These are phyloP conservation scores for Mucor piriformis DNA, from an alignment of 371 early-diverging fungal genomes.

Conservation along the genomic window DNA sequence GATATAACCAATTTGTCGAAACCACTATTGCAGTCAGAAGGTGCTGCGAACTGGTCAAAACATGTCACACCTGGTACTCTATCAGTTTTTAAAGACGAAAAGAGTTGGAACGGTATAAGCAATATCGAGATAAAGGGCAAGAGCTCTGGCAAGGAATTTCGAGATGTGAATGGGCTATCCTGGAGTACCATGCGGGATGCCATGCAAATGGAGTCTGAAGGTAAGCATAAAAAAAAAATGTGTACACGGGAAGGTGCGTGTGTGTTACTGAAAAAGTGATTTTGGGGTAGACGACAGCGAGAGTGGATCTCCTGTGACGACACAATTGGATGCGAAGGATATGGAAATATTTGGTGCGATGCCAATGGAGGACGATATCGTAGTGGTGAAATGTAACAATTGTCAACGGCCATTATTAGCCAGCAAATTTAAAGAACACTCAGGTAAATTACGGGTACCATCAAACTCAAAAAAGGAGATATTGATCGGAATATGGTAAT, in stretches of 20 bases:
- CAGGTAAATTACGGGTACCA: constrained; percentile 31
- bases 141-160: constrained; percentile 24
- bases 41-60: constrained; percentile 35
- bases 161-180: constrained; percentile 10
- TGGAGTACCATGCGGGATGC: constrained; percentile 22
- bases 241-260: no score
- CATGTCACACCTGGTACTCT: constrained; percentile 48
- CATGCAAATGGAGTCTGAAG: constrained; percentile 25
- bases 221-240: constrained; percentile 2
- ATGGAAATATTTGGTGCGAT: constrained; percentile 43
- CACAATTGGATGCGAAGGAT: constrained; percentile 34
- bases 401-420: constrained; percentile 45
- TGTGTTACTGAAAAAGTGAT: not conserved
- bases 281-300: constrained; percentile 22
- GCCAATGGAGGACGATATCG: constrained; percentile 51
- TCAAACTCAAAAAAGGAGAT: constrained; percentile 9
- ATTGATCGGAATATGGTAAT: constrained; percentile 15
- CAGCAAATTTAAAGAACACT: constrained; percentile 42
- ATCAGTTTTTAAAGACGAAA: constrained; percentile 46
- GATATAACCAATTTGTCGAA: constrained; percentile 42
- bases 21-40: constrained; percentile 33
- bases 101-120: constrained; percentile 36
- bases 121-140: constrained; percentile 5
- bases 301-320: constrained; percentile 29
- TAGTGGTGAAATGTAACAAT: constrained; percentile 43